These are phyloP conservation scores for Conringia planisiliqua DNA, from an alignment of 345 rosid species.

Conservation along the genomic window DNA sequence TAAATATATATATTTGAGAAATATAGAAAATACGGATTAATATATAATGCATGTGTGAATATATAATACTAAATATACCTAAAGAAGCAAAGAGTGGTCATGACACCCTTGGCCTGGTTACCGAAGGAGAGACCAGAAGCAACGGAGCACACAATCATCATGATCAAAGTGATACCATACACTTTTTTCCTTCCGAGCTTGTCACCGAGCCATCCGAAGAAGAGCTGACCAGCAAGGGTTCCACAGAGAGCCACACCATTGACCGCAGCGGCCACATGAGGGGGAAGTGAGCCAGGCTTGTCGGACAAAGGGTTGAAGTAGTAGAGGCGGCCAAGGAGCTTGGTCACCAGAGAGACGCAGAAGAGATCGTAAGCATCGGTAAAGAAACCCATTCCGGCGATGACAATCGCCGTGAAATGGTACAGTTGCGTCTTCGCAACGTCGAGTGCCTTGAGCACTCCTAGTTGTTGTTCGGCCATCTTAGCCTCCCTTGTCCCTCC, in stretches of 20 bases:
- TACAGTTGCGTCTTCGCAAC: conserved; percentile 54
- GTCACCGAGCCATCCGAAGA: conserved; percentile 72
- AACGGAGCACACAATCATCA: conserved; percentile 58
- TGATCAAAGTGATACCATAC: conserved; percentile 52
- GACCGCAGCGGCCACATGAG: conserved; percentile 37
- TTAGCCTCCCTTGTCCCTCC: background rate
- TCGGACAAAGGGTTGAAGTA: conserved; percentile 41
- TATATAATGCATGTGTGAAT: background rate
- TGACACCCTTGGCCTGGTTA: conserved; percentile 32
- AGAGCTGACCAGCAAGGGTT: conserved; percentile 51
- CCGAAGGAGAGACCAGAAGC: conserved; percentile 65
- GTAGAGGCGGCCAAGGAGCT: conserved; percentile 70
- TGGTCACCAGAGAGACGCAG: conserved; percentile 54
- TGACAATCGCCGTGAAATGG: conserved; percentile 59
- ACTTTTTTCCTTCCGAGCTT: conserved; percentile 61
- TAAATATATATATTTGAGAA: background rate
- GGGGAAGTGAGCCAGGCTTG: conserved; percentile 44
- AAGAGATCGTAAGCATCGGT: conserved; percentile 81
- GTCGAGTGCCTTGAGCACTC: conserved; percentile 65
- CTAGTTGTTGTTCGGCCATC: conserved; percentile 28
- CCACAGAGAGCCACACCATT: conserved; percentile 60
- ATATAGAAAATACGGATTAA: background rate
- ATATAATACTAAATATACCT: background rate
- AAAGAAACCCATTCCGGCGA: conserved; percentile 81
- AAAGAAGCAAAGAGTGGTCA: conserved; percentile 61